Conservation (phyloP, 2,329 filamentous ascomycete species). For the Colletotrichum karsti region DNA sequence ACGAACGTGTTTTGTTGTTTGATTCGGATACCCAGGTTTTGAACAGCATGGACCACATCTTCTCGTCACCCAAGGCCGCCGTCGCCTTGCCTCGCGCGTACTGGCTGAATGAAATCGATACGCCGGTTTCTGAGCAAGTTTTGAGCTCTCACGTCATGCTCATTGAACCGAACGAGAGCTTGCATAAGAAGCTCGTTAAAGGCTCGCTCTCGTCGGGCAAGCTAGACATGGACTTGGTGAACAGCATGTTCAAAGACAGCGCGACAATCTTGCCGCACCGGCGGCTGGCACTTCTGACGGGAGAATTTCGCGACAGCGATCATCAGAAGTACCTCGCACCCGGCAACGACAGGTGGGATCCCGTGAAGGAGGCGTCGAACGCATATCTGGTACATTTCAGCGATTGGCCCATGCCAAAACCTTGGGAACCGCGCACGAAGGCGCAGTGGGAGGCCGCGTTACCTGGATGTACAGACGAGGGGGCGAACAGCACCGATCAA, state of each 20-base stretch:
- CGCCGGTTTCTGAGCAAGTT: slow-evolving; percentile 47
- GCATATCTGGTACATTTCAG: slow-evolving; percentile 76
- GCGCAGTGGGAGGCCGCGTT: slow-evolving; percentile 20
- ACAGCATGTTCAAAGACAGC: slow-evolving; percentile 65
- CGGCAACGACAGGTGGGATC: slow-evolving; percentile 66
- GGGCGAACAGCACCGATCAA: background rate
- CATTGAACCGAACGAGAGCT: slow-evolving; percentile 52
- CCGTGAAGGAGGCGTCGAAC: slow-evolving; percentile 59
- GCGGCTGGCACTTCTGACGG: slow-evolving; percentile 67
- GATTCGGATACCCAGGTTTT: slow-evolving; percentile 73
- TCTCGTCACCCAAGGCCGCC: slow-evolving; percentile 67
- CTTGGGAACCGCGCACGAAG: slow-evolving; percentile 42
- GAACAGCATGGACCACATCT: slow-evolving; percentile 74
- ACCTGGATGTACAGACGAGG: background rate
- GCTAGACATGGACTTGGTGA: slow-evolving; percentile 76
- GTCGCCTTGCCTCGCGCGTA: slow-evolving; percentile 78
- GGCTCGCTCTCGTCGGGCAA: slow-evolving; percentile 44
- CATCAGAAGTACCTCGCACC: slow-evolving; percentile 56
- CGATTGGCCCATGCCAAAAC: slow-evolving; percentile 76
- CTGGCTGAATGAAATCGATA: slow-evolving; percentile 67
- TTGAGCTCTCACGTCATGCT: slow-evolving; percentile 64
- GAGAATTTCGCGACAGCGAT: slow-evolving; percentile 66
- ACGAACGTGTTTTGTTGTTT: slow-evolving; percentile 55
- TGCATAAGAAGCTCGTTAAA: slow-evolving; percentile 47
- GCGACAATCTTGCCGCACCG: slow-evolving; percentile 72